A percentile compares a stretch with the other conserved stretches of the same genome.
Evolutionary conservation across 768 basidiomycete genomes (phyloP).

Genomic region (Boletus rubropictus): DNA sequence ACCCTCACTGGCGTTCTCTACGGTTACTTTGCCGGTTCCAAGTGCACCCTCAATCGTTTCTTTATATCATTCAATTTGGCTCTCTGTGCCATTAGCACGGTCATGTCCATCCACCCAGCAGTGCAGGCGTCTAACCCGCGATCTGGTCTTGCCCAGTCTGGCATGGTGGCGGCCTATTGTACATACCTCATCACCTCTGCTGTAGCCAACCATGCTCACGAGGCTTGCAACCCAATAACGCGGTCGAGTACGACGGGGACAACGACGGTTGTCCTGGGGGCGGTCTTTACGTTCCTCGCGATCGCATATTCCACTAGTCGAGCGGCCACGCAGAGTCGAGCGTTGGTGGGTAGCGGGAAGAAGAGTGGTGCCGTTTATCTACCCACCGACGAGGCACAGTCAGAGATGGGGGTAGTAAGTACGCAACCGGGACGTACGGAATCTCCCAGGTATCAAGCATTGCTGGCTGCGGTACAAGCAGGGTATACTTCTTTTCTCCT

Average conservation of each 20-base stretch:
- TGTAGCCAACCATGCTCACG: conserved; percentile 84
- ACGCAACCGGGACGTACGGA: conserved; percentile 82
- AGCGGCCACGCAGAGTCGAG: conserved; percentile 92
- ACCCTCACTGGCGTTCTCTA: conserved; percentile 86
- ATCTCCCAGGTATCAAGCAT: conserved; percentile 85
- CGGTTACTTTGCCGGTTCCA: conserved; percentile 82
- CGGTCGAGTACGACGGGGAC: conserved; percentile 65
- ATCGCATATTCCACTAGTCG: conserved; percentile 96
- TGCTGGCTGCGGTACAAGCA: conserved; percentile 93
- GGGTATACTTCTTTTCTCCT: conserved; percentile 49
- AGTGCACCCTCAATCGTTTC: conserved; percentile 90
- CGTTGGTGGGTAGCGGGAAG: conserved; percentile 72
- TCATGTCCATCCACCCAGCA: conserved; percentile 75
- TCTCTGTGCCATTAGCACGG: conserved; percentile 71
- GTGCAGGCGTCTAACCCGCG: conserved; percentile 92
- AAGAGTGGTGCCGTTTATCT: conserved; percentile 60
- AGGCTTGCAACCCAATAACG: conserved; percentile 84
- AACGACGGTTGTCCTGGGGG: conserved; percentile 85
- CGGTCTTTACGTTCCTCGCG: conserved; percentile 93
- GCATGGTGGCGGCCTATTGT: conserved; percentile 97
- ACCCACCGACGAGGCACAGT: conserved; percentile 49
- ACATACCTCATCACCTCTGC: conserved; percentile 94
- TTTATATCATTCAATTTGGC: conserved; percentile 94
- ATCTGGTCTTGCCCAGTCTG: conserved; percentile 90
- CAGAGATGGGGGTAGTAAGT: conserved; percentile 71